A percentile compares a stretch with the other conserved stretches of the same genome.
phyloP scores from a whole-genome alignment of 768 basidiomycete genomes.

The Rhodocollybia butyracea region DNA sequence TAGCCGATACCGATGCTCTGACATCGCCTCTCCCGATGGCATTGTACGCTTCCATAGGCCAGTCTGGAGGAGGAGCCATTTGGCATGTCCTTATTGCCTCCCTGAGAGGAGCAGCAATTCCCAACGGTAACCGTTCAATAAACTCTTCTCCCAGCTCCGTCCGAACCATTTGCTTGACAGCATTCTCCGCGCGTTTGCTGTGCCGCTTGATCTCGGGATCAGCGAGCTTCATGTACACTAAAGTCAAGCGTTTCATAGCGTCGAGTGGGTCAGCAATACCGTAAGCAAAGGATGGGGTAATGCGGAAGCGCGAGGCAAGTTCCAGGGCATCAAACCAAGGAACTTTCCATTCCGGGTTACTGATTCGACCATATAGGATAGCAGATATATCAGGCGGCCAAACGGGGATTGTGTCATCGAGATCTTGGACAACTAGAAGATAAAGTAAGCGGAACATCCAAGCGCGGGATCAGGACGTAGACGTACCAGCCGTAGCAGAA shows the following conservation, averaged over 20 bases:
- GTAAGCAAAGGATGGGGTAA: slow-evolving; percentile 56
- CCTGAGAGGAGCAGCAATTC: slow-evolving; percentile 71
- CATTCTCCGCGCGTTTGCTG: slow-evolving; percentile 66
- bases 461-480: neutral
- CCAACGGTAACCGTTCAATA: slow-evolving; percentile 59
- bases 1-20: slow-evolving; percentile 54
- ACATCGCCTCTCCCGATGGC: slow-evolving; percentile 75
- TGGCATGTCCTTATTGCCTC: slow-evolving; percentile 89
- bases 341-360: slow-evolving; percentile 67
- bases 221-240: slow-evolving; percentile 56
- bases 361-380: slow-evolving; percentile 56
- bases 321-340: slow-evolving; percentile 49
- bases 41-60: slow-evolving; percentile 67
- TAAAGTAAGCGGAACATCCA: neutral
- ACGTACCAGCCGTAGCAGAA: slow-evolving; percentile 37
- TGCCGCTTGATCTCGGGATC: slow-evolving; percentile 47
- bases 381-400: slow-evolving; percentile 78
- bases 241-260: slow-evolving; percentile 50
- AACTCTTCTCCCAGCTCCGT: slow-evolving; percentile 38
- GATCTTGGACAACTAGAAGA: slow-evolving; percentile 39
- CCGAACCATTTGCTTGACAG: slow-evolving; percentile 53
- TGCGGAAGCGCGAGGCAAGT: slow-evolving; percentile 45
- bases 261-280: slow-evolving; percentile 59
- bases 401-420: slow-evolving; percentile 71
- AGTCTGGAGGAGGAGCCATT: slow-evolving; percentile 67